phyloP scores from a whole-genome alignment of 2,329 filamentous ascomycete species.

The Ceratocystis cacaofunesta region DNA sequence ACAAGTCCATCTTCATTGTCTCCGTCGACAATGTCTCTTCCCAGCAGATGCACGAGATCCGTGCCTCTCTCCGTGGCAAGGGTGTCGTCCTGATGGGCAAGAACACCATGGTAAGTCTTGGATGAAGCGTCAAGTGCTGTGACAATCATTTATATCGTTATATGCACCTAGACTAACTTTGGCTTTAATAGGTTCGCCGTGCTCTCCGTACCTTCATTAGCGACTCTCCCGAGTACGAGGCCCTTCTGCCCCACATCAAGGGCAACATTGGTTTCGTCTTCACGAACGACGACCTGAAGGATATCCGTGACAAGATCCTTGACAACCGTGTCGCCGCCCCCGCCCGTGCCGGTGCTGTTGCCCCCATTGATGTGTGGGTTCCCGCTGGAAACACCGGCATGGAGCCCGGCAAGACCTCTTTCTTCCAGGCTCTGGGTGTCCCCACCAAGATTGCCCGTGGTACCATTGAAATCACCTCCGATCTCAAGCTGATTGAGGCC shows the following conservation, averaged over 20 bases:
- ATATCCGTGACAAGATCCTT: constrained; percentile 83
- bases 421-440: constrained; percentile 99
- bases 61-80: constrained; percentile 74
- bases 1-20: constrained; percentile 96
- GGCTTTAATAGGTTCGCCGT: constrained; percentile 58
- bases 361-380: constrained; percentile 83
- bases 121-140: neutral
- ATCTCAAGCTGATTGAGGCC: constrained; percentile 94
- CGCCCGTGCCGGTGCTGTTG: constrained; percentile 92
- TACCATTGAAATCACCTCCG: constrained; percentile 99
- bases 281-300: constrained; percentile 94
- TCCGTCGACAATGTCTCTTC: constrained; percentile 98
- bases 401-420: constrained; percentile 99
- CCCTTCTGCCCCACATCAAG: constrained; percentile 86
- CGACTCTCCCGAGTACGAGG: constrained; percentile 95
- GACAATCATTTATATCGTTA: no score
- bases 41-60: constrained; percentile 99
- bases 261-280: constrained; percentile 99
- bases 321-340: constrained; percentile 95
- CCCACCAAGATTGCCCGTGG: constrained; percentile 99
- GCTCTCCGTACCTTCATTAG: constrained; percentile 85
- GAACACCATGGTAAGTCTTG: constrained; percentile 84
- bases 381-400: constrained; percentile 99
- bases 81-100: constrained; percentile 98
- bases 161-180: constrained; percentile 1